These are phyloP conservation scores for Diaporthe destruens DNA, from an alignment of 2,329 filamentous ascomycete genomes.

Conservation along the genomic window DNA sequence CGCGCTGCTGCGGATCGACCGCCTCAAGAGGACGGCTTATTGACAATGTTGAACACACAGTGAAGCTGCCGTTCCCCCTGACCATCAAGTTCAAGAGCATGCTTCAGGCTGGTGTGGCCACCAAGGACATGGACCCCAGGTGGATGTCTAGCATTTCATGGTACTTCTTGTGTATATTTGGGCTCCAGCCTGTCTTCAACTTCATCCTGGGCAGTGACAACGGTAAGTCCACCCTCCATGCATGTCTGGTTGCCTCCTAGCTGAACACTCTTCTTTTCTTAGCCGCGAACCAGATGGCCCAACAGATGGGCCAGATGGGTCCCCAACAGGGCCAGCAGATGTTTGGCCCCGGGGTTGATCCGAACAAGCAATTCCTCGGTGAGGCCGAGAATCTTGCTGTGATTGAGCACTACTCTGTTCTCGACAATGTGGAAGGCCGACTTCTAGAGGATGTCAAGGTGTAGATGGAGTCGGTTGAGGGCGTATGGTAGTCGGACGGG, in stretches of 20 bases:
- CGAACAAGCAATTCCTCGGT: conserved; percentile 91
- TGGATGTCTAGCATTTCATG: conserved; percentile 99
- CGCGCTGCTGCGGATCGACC: not conserved
- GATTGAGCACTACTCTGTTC: conserved; percentile 90
- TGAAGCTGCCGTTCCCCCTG: conserved; percentile 97
- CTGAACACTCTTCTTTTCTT: conserved; percentile 42
- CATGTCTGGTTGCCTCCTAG: not conserved
- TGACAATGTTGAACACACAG: conserved; percentile 55
- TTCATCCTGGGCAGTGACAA: conserved; percentile 97
- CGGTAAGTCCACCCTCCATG: conserved; percentile 67
- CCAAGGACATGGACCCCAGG: conserved; percentile 93
- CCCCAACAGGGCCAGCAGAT: conserved; percentile 74
- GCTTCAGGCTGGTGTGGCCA: conserved; percentile 96
- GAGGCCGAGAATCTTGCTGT: conserved; percentile 98
- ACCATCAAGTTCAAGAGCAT: conserved; percentile 99
- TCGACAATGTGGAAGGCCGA: conserved; percentile 89
- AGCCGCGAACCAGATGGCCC: conserved; percentile 93
- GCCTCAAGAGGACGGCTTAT: not conserved
- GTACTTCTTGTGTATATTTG: conserved; percentile 99
- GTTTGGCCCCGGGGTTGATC: conserved; percentile 93
- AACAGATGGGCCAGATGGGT: conserved; percentile 88
- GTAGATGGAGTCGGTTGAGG: conserved; percentile 38
- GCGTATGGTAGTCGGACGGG: not conserved
- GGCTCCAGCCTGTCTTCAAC: conserved; percentile 95
- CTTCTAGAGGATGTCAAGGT: conserved; percentile 71